These are phyloP conservation scores for Aureobasidium musti DNA, from an alignment of 2,329 filamentous ascomycete species.

Conservation along the genomic window DNA sequence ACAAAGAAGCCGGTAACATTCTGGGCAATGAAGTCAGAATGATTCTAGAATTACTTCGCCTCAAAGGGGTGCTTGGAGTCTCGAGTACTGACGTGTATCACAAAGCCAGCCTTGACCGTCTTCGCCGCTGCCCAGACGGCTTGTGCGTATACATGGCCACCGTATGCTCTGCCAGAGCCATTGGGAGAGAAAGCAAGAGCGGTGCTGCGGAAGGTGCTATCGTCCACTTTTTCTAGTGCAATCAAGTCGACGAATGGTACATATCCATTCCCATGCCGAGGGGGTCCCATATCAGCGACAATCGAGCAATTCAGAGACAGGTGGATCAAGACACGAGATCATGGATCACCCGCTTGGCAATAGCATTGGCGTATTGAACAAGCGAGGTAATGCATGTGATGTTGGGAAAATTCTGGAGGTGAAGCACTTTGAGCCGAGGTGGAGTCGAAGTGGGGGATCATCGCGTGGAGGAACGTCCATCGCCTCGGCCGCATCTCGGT, in stretches of 20 bases:
- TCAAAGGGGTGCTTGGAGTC: slow-evolving; percentile 3
- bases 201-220: slow-evolving; percentile 45
- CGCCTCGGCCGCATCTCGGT: slow-evolving; percentile 24
- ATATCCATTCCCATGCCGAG: slow-evolving; percentile 38
- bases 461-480: slow-evolving; percentile 2
- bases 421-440: not conserved
- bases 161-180: slow-evolving; percentile 51
- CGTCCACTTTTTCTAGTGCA: slow-evolving; percentile 46
- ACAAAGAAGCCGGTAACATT: slow-evolving; percentile 58
- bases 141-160: slow-evolving; percentile 61
- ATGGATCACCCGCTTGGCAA: slow-evolving; percentile 6
- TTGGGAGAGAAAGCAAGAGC: slow-evolving; percentile 50
- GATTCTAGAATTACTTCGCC: not conserved
- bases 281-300: slow-evolving; percentile 25
- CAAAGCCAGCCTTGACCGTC: slow-evolving; percentile 53
- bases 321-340: not conserved
- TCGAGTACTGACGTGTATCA: slow-evolving; percentile 52
- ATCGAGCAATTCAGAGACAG: not conserved
- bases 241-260: slow-evolving; percentile 48
- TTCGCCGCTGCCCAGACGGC: slow-evolving; percentile 59
- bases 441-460: slow-evolving; percentile 16
- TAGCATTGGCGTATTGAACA: not conserved
- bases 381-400: slow-evolving; percentile 6
- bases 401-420: not conserved
- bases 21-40: slow-evolving; percentile 40